A percentile compares a stretch with the other conserved stretches of the same genome.
Evolutionary conservation across 2,329 filamentous ascomycete species (phyloP).

Genomic region (Microdochium bolleyi): DNA sequence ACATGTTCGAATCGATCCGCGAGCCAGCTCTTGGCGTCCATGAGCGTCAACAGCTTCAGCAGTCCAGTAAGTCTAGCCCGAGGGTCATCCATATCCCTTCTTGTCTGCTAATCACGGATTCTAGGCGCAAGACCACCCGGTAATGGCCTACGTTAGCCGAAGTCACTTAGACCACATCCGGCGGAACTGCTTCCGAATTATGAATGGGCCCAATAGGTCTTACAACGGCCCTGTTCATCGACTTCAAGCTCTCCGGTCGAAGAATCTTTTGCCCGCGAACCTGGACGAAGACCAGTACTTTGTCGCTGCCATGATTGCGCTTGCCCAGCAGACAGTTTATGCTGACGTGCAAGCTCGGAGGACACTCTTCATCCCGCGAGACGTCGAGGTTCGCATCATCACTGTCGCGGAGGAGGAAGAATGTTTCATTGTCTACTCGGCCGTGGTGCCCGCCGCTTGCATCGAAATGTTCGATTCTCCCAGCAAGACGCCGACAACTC

Average conservation of each 20-base stretch:
- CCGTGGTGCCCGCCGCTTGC: conserved; percentile 37
- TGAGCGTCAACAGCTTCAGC: conserved; percentile 12
- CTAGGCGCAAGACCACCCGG: conserved; percentile 14
- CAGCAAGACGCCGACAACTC: conserved; percentile 24
- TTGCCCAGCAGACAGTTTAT: conserved; percentile 51
- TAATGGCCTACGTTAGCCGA: conserved; percentile 41
- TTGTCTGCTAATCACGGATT: neutral
- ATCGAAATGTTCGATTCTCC: conserved; percentile 43
- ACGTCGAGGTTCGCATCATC: conserved; percentile 42
- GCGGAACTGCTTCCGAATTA: conserved; percentile 36
- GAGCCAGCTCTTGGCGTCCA: conserved; percentile 12
- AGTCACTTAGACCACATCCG: conserved; percentile 36
- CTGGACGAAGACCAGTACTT: conserved; percentile 44
- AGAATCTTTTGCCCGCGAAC: conserved; percentile 37
- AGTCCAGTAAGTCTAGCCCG: conserved; percentile 5
- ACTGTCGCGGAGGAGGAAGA: conserved; percentile 36
- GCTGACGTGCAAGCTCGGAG: conserved; percentile 7
- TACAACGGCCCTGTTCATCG: conserved; percentile 38
- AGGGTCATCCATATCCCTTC: neutral
- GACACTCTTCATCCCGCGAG: conserved; percentile 17
- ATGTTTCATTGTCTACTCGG: conserved; percentile 46
- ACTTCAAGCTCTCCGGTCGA: conserved; percentile 38
- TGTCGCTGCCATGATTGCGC: conserved; percentile 42
- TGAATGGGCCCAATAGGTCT: conserved; percentile 27
- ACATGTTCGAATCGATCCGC: conserved; percentile 25